A percentile compares a stretch with the other conserved stretches of the same genome.
phyloP scores from a whole-genome alignment of 2,329 filamentous ascomycete genomes.

The Nannizziopsis barbatae region DNA sequence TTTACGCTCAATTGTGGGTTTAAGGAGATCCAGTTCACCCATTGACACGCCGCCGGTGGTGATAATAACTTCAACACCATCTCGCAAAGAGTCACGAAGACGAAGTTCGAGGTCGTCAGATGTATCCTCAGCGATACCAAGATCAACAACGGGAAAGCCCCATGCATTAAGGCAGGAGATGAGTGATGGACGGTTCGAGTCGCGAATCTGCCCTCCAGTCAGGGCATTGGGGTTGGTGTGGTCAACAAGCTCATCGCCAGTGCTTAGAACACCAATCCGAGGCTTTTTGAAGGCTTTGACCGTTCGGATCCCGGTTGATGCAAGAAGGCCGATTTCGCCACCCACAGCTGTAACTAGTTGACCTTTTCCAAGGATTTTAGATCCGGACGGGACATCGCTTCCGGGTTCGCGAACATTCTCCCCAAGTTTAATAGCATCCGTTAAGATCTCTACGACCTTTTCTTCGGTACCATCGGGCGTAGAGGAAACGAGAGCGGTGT shows the following conservation, averaged over 20 bases:
- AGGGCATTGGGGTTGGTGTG: conserved; percentile 52
- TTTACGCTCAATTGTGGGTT: conserved; percentile 83
- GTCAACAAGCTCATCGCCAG: conserved; percentile 84
- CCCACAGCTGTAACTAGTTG: conserved; percentile 77
- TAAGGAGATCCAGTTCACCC: conserved; percentile 93
- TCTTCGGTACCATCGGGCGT: conserved; percentile 78
- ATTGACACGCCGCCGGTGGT: conserved; percentile 94
- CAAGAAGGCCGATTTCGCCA: conserved; percentile 81
- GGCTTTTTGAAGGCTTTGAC: conserved; percentile 67
- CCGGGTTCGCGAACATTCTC: conserved; percentile 90
- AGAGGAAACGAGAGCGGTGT: conserved; percentile 63
- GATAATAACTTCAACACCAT: conserved; percentile 64
- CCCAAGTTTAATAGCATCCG: conserved; percentile 58
- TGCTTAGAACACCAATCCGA: conserved; percentile 76
- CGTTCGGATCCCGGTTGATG: conserved; percentile 64
- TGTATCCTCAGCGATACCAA: conserved; percentile 58
- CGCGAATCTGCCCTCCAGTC: conserved; percentile 72
- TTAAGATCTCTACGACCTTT: conserved; percentile 74
- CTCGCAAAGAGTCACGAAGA: conserved; percentile 61
- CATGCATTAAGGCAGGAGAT: conserved; percentile 63
- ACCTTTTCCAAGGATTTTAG: conserved; percentile 61
- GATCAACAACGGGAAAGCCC: conserved; percentile 69
- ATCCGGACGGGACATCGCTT: conserved; percentile 64
- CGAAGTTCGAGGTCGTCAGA: conserved; percentile 62
- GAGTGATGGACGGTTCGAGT: conserved; percentile 83